A percentile compares a stretch with the other conserved stretches of the same genome.
Evolutionary conservation across 176 grass and related monocot genomes (phyloP).

Genomic region (Aegilops longissima): DNA sequence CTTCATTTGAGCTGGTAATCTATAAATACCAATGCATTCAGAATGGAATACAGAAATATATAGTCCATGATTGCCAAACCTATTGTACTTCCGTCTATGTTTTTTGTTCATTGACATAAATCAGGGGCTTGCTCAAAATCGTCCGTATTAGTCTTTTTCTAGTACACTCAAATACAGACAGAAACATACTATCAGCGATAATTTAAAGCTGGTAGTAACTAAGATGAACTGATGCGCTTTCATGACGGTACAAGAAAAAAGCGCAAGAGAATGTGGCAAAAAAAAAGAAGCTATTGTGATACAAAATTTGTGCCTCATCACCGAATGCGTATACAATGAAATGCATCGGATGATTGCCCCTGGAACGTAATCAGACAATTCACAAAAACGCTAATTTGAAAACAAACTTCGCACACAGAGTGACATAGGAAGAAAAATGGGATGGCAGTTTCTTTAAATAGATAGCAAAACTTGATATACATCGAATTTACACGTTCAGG

Average conservation of each 20-base stretch:
- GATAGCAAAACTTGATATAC: slow-evolving; percentile 7
- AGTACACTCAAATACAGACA: too few species aligned
- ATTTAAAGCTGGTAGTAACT: neutral
- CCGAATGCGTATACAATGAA: neutral
- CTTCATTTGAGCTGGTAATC: accelerated
- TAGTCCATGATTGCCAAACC: too few species aligned
- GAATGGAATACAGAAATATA: too few species aligned
- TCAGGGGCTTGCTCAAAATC: too few species aligned
- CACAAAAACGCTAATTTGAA: neutral
- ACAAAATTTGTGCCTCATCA: neutral
- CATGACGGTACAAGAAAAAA: neutral
- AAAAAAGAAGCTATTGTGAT: neutral
- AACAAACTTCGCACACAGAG: neutral
- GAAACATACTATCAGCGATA: neutral
- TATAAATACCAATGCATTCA: accelerated
- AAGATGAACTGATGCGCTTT: neutral
- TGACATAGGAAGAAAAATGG: neutral
- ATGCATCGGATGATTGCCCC: neutral
- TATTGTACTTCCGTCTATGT: too few species aligned
- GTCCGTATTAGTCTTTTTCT: too few species aligned
- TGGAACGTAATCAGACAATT: neutral
- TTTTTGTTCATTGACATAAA: too few species aligned
- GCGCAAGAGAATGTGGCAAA: neutral
- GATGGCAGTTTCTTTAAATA: slow-evolving; percentile 16
- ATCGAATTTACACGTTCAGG: neutral